Evolutionary conservation across 108 stramenopile species (phyloP).

Genomic region (Pseudonitzschia multistriata): DNA sequence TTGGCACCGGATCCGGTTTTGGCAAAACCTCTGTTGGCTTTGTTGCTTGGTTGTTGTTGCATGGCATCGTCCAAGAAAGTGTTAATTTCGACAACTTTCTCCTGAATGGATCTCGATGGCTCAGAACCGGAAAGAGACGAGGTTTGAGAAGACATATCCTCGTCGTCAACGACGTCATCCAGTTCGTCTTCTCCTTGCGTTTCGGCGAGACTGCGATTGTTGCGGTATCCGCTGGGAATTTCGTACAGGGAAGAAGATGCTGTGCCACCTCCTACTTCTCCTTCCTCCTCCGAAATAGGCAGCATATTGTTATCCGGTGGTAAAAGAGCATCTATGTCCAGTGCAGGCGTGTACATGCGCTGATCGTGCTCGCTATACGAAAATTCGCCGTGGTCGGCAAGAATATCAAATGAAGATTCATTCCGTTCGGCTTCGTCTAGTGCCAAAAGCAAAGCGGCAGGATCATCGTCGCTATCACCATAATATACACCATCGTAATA

Average conservation of each 20-base stretch:
- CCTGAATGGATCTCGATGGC: not conserved
- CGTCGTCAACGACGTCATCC: conserved; percentile 9
- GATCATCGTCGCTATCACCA: not conserved
- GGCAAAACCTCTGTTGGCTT: too few relatives aligned
- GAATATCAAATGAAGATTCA: not conserved
- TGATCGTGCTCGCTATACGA: not conserved
- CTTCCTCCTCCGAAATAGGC: not conserved
- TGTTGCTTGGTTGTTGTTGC: too few relatives aligned
- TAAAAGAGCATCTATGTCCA: not conserved
- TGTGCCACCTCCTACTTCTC: not conserved
- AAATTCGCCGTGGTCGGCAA: conserved; percentile 1
- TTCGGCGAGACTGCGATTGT: not conserved
- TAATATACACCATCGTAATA: not conserved
- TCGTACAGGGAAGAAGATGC: not conserved
- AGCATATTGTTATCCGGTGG: not conserved
- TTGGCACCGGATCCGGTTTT: too few relatives aligned
- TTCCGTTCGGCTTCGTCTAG: not conserved
- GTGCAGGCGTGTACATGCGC: not conserved
- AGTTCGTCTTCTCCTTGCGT: conserved; percentile 4
- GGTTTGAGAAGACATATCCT: not conserved
- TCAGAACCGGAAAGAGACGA: not conserved
- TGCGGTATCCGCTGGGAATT: not conserved
- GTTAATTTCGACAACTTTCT: not conserved
- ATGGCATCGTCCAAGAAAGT: not conserved
- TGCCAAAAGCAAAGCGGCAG: not conserved